phyloP scores from a whole-genome alignment of 2,329 filamentous ascomycete genomes.

The Thelonectria blattea region DNA sequence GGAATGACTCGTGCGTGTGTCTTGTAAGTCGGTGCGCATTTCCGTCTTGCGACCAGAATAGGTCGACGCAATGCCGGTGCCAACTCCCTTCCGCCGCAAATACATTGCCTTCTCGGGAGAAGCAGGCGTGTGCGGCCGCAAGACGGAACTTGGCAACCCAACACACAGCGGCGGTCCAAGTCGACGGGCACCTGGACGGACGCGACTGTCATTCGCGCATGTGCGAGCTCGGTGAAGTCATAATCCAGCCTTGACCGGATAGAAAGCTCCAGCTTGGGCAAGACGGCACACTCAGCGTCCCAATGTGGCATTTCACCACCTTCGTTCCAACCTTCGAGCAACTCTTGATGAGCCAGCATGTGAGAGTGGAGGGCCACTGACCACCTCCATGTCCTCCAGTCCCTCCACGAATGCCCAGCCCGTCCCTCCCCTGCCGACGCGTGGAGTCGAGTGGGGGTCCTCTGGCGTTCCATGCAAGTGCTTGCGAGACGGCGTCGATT shows the following conservation, averaged over 20 bases:
- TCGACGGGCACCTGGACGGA: background rate
- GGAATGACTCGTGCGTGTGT: constrained; percentile 14
- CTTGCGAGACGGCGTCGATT: constrained; percentile 25
- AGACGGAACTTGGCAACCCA: constrained; percentile 8
- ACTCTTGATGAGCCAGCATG: constrained; percentile 24
- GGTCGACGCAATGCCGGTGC: constrained; percentile 2
- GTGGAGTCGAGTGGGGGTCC: constrained; percentile 37
- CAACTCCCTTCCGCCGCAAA: constrained; percentile 9
- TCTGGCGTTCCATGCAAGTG: constrained; percentile 37
- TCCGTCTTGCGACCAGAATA: constrained; percentile 7
- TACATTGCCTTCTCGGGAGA: constrained; percentile 30
- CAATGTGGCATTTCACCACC: background rate
- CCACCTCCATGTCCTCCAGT: background rate
- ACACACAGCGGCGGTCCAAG: constrained; percentile 13
- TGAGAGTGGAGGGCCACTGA: constrained; percentile 20
- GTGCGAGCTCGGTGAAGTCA: background rate
- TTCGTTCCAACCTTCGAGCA: background rate
- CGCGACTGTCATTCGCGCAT: background rate
- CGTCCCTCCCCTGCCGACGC: constrained; percentile 32
- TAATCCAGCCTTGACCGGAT: background rate
- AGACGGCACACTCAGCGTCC: background rate
- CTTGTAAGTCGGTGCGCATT: constrained; percentile 2
- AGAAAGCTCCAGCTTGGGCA: background rate
- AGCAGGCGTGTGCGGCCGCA: constrained; percentile 22
- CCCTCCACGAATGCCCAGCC: constrained; percentile 13